A percentile compares a stretch with the other conserved stretches of the same genome.
Evolutionary conservation across 192 early-diverging fungal genomes (phyloP).

Genomic region (Lunasporangiospora selenospora): DNA sequence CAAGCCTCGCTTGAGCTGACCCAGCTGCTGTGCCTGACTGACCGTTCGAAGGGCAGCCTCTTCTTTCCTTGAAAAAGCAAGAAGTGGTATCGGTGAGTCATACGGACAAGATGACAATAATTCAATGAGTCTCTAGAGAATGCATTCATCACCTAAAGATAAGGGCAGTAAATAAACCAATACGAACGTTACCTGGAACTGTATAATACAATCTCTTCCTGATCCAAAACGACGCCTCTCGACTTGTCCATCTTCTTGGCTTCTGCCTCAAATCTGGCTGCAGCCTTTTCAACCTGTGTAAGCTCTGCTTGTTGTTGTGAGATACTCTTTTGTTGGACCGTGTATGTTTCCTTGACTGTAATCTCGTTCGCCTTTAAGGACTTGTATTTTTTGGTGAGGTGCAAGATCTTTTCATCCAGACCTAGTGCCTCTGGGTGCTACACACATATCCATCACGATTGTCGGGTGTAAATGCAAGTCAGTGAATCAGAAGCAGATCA

Average conservation of each 20-base stretch:
- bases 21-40: slow-evolving; percentile 71
- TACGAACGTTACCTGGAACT: slow-evolving; percentile 47
- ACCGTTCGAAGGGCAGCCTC: slow-evolving; percentile 70
- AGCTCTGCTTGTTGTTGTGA: slow-evolving; percentile 61
- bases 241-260: slow-evolving; percentile 41
- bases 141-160: neutral
- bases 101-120: no score
- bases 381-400: slow-evolving; percentile 75
- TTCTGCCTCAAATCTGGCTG: slow-evolving; percentile 57
- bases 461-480: no score
- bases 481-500: no score
- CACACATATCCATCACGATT: neutral
- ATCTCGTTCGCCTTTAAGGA: slow-evolving; percentile 42
- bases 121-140: no score
- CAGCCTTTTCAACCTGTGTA: slow-evolving; percentile 57
- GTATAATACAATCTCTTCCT: slow-evolving; percentile 60
- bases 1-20: slow-evolving; percentile 69
- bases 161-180: neutral
- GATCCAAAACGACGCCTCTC: slow-evolving; percentile 39
- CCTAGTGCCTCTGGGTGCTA: slow-evolving; percentile 67
- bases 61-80: no score
- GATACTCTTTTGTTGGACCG: slow-evolving; percentile 18
- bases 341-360: slow-evolving; percentile 29
- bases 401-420: slow-evolving; percentile 77
- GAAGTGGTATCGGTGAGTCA: no score